phyloP scores from a whole-genome alignment of 1,139 yeast species.

The Williopsis jadinii region DNA sequence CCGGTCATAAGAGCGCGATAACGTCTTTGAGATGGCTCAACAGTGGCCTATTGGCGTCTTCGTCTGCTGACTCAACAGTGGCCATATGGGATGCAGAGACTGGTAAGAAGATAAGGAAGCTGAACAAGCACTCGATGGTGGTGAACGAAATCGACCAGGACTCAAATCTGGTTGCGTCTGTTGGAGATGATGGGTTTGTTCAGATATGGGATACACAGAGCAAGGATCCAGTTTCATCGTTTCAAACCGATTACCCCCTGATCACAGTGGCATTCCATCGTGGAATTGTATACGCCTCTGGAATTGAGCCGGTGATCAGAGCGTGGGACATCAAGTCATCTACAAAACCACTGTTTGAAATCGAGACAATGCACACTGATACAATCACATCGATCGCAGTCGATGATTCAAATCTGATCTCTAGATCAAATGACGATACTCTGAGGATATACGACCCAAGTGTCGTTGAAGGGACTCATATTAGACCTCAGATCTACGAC shows the following conservation, averaged over 20 bases:
- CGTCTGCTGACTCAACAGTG: constrained; percentile 47
- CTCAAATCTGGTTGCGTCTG: constrained; percentile 38
- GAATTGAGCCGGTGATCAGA: constrained; percentile 57
- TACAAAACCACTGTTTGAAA: constrained; percentile 38
- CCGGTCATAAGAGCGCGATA: constrained; percentile 45
- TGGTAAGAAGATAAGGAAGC: constrained; percentile 48
- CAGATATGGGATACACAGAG: constrained; percentile 60
- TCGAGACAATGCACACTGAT: constrained; percentile 37
- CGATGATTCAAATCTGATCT: constrained; percentile 42
- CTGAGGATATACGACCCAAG: constrained; percentile 45
- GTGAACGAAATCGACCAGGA: constrained; percentile 47
- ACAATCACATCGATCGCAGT: constrained; percentile 48
- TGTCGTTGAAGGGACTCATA: constrained; percentile 16
- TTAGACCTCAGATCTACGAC: constrained; percentile 35
- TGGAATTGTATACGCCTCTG: constrained; percentile 43
- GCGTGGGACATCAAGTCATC: constrained; percentile 48
- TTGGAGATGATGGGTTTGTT: constrained; percentile 59
- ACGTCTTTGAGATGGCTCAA: constrained; percentile 42
- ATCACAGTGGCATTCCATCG: constrained; percentile 41
- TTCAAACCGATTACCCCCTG: constrained; percentile 49
- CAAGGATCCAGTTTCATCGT: constrained; percentile 32
- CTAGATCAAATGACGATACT: constrained; percentile 52
- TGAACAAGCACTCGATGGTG: constrained; percentile 43
- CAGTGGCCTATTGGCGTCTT: constrained; percentile 33
- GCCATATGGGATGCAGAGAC: constrained; percentile 34